phyloP scores from a whole-genome alignment of 2,329 filamentous ascomycete genomes.

The Lachnellula occidentalis region DNA sequence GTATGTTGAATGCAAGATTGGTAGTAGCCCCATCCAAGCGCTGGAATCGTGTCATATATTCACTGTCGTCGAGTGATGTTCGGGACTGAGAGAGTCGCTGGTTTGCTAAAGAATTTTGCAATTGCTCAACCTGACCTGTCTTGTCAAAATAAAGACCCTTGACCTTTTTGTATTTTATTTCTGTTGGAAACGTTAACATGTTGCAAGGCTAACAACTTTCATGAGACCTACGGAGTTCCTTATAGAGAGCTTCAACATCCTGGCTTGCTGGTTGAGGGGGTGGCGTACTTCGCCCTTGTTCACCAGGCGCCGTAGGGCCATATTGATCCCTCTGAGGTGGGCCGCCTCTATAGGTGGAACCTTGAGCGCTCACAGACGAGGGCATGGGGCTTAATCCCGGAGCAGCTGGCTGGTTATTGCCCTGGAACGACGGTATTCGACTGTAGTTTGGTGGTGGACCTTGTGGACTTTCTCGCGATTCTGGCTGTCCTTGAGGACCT shows the following conservation, averaged over 20 bases:
- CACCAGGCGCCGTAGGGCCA: slow-evolving; percentile 21
- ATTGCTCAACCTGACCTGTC: slow-evolving; percentile 79
- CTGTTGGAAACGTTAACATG: slow-evolving; percentile 40
- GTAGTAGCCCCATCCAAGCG: slow-evolving; percentile 90
- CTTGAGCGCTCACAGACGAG: slow-evolving; percentile 17
- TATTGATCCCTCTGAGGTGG: slow-evolving; percentile 30
- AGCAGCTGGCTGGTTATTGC: slow-evolving; percentile 20
- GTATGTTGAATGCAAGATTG: slow-evolving; percentile 91
- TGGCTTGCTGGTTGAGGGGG: slow-evolving; percentile 32
- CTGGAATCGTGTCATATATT: slow-evolving; percentile 85
- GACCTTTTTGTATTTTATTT: slow-evolving; percentile 95
- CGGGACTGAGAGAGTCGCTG: slow-evolving; percentile 92
- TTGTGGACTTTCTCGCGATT: slow-evolving; percentile 20
- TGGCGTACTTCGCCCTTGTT: slow-evolving; percentile 43
- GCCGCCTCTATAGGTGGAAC: slow-evolving; percentile 28
- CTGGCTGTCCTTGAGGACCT: slow-evolving; percentile 19
- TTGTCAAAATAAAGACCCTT: slow-evolving; percentile 97
- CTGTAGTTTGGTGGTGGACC: slow-evolving; percentile 24
- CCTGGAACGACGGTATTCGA: slow-evolving; percentile 20
- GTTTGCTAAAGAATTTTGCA: slow-evolving; percentile 96
- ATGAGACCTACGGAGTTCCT: slow-evolving; percentile 35
- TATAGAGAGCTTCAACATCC: slow-evolving; percentile 35
- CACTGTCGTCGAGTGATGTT: slow-evolving; percentile 89
- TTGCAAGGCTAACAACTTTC: not conserved
- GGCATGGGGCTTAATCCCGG: slow-evolving; percentile 22